A percentile compares a stretch with the other conserved stretches of the same genome.
Conservation (phyloP, 768 basidiomycete species). For the Pleurotus platypus region DNA sequence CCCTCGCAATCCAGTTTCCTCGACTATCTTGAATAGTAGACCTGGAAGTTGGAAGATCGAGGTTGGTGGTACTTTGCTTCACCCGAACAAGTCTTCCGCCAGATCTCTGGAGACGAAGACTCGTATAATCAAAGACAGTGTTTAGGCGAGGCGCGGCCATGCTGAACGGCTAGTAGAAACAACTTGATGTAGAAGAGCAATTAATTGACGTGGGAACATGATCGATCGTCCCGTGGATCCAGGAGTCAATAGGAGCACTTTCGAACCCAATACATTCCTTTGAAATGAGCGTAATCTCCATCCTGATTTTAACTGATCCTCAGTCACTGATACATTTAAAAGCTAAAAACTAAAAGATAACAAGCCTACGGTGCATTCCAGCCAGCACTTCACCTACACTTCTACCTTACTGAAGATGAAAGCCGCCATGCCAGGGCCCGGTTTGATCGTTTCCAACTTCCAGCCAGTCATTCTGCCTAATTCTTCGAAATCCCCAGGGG, state of each 20-base stretch:
- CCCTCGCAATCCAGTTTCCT: conserved; percentile 64
- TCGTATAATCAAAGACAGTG: conserved; percentile 63
- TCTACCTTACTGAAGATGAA: neutral
- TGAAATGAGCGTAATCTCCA: no score
- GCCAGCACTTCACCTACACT: no score
- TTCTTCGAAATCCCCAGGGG: neutral
- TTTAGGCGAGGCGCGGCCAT: conserved; percentile 35
- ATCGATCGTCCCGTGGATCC: no score
- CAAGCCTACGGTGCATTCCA: no score
- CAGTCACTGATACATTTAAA: no score
- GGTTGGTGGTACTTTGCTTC: conserved; percentile 35
- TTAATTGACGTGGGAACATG: no score
- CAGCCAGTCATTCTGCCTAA: neutral
- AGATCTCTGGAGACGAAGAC: conserved; percentile 62
- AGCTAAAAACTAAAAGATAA: no score
- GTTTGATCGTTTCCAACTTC: neutral
- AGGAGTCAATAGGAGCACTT: no score
- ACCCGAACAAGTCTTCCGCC: conserved; percentile 51
- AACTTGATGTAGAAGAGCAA: neutral
- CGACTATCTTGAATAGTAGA: conserved; percentile 39
- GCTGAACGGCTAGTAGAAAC: no score
- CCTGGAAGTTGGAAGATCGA: conserved; percentile 27
- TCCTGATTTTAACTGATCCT: no score
- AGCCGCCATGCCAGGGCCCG: neutral
- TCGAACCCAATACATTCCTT: no score